These are phyloP conservation scores for Grosmannia serpens DNA, from an alignment of 2,329 filamentous ascomycete species.

Conservation along the genomic window DNA sequence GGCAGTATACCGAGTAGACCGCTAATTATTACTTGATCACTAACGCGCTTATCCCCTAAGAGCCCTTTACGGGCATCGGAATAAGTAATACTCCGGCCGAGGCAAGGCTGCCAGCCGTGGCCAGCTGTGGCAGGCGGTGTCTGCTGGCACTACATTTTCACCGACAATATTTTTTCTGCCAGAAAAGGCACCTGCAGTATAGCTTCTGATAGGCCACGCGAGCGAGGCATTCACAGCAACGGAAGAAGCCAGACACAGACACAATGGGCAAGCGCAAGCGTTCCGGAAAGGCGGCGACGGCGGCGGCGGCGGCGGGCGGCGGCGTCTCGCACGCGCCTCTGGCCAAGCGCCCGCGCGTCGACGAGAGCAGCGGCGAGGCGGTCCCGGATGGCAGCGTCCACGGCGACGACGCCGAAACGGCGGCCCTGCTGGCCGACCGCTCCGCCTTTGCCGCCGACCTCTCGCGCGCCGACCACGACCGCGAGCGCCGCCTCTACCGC, in stretches of 20 bases:
- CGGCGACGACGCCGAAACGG: slow-evolving; percentile 1
- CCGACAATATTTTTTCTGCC: slow-evolving; percentile 6
- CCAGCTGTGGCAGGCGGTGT: background rate
- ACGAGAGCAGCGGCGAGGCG: background rate
- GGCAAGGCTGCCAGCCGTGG: background rate
- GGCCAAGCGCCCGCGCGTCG: slow-evolving; percentile 8
- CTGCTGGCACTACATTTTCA: background rate
- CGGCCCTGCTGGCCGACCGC: slow-evolving; percentile 19
- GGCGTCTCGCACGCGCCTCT: background rate
- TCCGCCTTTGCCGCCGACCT: slow-evolving; percentile 40
- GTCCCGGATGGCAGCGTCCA: background rate
- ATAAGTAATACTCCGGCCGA: no score
- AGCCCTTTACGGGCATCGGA: no score
- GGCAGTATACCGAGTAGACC: no score
- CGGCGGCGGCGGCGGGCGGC: background rate
- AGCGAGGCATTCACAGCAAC: background rate
- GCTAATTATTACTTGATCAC: no score
- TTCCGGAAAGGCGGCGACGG: background rate
- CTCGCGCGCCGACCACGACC: slow-evolving; percentile 39
- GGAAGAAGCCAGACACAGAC: background rate
- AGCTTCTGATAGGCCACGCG: background rate
- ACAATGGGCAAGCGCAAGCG: slow-evolving; percentile 12
- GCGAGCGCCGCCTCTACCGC: slow-evolving; percentile 50
- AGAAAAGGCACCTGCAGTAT: background rate
- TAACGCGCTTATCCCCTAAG: no score